phyloP scores from a whole-genome alignment of 176 grass and related monocot genomes.

The Dactylis glomerata region DNA sequence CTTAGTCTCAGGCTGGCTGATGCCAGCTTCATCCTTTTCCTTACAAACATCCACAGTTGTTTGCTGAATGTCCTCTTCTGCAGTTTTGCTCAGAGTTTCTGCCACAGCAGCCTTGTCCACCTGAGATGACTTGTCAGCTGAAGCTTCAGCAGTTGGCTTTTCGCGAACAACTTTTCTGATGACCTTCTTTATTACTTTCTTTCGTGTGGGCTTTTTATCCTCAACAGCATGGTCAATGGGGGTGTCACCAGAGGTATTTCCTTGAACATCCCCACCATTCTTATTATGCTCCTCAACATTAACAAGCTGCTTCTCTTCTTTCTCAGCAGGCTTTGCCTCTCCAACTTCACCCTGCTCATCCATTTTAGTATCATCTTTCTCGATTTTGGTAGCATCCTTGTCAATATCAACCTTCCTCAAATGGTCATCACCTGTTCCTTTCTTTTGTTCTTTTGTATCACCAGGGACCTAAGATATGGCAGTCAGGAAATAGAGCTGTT shows the following conservation, averaged over 20 bases:
- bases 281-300: slow-evolving; percentile 13
- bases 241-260: not conserved
- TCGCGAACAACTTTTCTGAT: slow-evolving; percentile 48
- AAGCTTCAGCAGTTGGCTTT: slow-evolving; percentile 33
- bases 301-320: slow-evolving; percentile 19
- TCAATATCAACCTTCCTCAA: slow-evolving; percentile 11
- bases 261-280: slow-evolving; percentile 26
- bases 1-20: slow-evolving; percentile 11
- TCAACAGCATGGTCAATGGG: slow-evolving; percentile 10
- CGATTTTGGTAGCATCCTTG: slow-evolving; percentile 9
- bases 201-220: slow-evolving; percentile 45
- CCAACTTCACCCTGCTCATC: slow-evolving; percentile 27
- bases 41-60: not conserved
- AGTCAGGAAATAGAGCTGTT: not conserved
- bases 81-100: slow-evolving; percentile 33
- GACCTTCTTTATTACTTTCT: slow-evolving; percentile 66
- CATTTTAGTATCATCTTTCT: slow-evolving; percentile 9
- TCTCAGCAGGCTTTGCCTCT: slow-evolving; percentile 17
- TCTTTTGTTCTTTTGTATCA: slow-evolving; percentile 44
- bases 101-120: slow-evolving; percentile 25
- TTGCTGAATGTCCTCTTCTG: slow-evolving; percentile 8
- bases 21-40: slow-evolving; percentile 1
- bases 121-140: slow-evolving; percentile 25
- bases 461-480: slow-evolving; percentile 29
- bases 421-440: slow-evolving; percentile 26